These are phyloP conservation scores for Corymbia maculata DNA, from an alignment of 345 rosid species.

Conservation along the genomic window DNA sequence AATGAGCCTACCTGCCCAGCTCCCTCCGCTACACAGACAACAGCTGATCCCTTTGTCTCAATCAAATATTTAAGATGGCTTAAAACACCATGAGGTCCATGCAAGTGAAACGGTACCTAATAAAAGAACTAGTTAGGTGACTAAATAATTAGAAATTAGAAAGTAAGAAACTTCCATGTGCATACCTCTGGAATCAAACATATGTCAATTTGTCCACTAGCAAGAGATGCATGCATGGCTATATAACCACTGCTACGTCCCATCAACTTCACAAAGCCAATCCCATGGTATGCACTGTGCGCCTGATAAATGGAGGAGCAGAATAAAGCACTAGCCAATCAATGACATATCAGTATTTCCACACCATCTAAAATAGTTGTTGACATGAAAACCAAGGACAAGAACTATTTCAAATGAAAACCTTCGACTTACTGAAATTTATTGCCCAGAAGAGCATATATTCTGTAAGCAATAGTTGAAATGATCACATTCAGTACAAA, in stretches of 20 bases:
- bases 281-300: slow-evolving; percentile 96
- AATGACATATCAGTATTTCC: not conserved
- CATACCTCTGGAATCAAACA: slow-evolving; percentile 98
- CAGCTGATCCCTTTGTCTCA: slow-evolving; percentile 97
- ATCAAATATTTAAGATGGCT: slow-evolving; percentile 81
- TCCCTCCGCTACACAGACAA: slow-evolving; percentile 97
- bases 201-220: slow-evolving; percentile 94
- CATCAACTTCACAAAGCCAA: slow-evolving; percentile 93
- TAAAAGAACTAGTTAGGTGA: not conserved
- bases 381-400: not conserved
- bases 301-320: slow-evolving; percentile 32
- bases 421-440: not conserved
- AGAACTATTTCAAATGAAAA: not conserved
- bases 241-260: slow-evolving; percentile 97
- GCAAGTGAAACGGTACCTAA: slow-evolving; percentile 75
- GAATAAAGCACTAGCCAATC: not conserved
- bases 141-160: not conserved
- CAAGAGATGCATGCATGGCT: slow-evolving; percentile 97
- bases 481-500: not conserved
- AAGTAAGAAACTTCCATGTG: not conserved
- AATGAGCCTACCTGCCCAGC: slow-evolving; percentile 76
- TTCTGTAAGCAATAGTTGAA: not conserved
- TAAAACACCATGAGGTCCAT: slow-evolving; percentile 89
- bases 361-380: not conserved
- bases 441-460: not conserved